Conservation (phyloP, 2,329 filamentous ascomycete species). For the Paecilomyces sp. region DNA sequence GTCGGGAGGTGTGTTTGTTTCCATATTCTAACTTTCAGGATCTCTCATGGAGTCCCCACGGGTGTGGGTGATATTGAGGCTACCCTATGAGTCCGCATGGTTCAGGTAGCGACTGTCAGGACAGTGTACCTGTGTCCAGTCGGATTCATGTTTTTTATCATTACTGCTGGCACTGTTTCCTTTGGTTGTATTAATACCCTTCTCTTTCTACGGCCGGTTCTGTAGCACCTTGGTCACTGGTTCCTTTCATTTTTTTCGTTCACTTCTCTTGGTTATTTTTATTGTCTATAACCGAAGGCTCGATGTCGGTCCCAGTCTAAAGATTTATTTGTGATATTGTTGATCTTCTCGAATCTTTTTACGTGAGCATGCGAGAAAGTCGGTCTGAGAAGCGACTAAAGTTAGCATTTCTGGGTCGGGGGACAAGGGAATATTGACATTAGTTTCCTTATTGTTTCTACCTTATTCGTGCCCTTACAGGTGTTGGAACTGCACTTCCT, state of each 20-base stretch:
- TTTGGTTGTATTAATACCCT: constrained; percentile 19
- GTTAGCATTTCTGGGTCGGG: constrained; percentile 29
- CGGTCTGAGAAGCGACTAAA: constrained; percentile 29
- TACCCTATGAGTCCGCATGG: neutral
- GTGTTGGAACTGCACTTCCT: neutral
- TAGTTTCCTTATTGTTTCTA: neutral
- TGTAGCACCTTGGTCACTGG: constrained; percentile 19
- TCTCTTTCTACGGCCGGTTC: constrained; percentile 29
- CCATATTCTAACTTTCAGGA: neutral
- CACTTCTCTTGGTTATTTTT: constrained; percentile 5
- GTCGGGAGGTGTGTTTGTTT: neutral
- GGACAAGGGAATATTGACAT: constrained; percentile 13
- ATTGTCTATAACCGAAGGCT: constrained; percentile 1
- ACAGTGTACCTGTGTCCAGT: constrained; percentile 1
- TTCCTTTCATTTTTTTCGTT: constrained; percentile 6
- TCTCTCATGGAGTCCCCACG: neutral
- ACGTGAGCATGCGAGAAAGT: constrained; percentile 35
- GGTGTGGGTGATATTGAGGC: constrained; percentile 1
- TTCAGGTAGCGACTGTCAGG: constrained; percentile 1
- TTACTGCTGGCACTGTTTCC: constrained; percentile 1
- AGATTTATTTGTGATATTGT: neutral
- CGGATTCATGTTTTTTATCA: constrained; percentile 1
- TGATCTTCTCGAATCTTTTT: constrained; percentile 12
- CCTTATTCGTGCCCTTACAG: neutral
- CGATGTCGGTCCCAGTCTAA: constrained; percentile 2